These are phyloP conservation scores for Magnolia kwangsiensis DNA, from an alignment of 164 flowering plant species.

Conservation along the genomic window DNA sequence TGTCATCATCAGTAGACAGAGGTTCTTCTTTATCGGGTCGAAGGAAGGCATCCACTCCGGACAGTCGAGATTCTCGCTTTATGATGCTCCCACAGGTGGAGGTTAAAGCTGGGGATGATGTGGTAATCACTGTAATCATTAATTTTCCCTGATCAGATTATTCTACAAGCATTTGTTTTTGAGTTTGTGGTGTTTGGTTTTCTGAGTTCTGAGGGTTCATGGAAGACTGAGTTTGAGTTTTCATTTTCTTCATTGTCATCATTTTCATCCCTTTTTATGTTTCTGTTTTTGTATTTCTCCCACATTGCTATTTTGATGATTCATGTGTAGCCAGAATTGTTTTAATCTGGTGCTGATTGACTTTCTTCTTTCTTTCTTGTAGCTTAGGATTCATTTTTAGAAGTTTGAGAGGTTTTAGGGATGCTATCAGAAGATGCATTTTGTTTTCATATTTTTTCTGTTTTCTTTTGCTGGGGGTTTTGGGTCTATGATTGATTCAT, in stretches of 20 bases:
- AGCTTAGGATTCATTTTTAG: too few relatives aligned
- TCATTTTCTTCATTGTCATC: not conserved
- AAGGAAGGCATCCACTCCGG: constrained; percentile 56
- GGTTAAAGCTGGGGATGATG: constrained; percentile 83
- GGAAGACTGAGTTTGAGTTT: not conserved
- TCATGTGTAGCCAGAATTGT: too few relatives aligned
- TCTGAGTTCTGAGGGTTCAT: constrained; percentile 1
- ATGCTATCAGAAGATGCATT: too few relatives aligned
- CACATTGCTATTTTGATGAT: too few relatives aligned
- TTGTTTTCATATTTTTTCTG: too few relatives aligned
- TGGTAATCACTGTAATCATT: constrained; percentile 48
- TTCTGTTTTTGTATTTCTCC: not conserved
- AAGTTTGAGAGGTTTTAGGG: too few relatives aligned
- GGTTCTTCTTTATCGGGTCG: constrained; percentile 51
- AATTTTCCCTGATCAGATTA: not conserved
- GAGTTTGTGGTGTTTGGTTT: not conserved
- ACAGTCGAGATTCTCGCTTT: constrained; percentile 77
- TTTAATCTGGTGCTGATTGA: too few relatives aligned
- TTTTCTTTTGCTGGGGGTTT: too few relatives aligned
- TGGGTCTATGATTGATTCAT: too few relatives aligned
- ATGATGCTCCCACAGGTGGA: constrained; percentile 93
- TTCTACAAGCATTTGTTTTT: not conserved
- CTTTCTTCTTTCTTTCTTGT: too few relatives aligned
- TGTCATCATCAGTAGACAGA: constrained; percentile 58
- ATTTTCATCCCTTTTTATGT: not conserved